A percentile compares a stretch with the other conserved stretches of the same genome.
phyloP scores from a whole-genome alignment of 2,329 filamentous ascomycete species.

The Monosporascus sp. region DNA sequence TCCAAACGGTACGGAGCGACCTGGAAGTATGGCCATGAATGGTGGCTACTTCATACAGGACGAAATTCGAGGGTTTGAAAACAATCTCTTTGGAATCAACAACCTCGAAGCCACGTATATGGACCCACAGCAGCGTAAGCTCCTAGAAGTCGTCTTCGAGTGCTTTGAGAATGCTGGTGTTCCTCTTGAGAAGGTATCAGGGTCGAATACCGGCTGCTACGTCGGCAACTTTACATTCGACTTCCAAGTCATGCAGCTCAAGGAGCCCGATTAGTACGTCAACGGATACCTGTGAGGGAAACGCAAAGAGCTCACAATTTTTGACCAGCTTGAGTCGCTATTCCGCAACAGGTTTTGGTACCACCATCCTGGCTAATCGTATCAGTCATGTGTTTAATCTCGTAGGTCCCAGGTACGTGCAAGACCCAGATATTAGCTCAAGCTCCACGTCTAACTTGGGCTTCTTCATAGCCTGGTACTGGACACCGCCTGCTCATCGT shows the following conservation, averaged over 20 bases:
- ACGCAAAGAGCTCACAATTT: not conserved
- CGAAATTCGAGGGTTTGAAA: not conserved
- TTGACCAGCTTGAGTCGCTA: not conserved
- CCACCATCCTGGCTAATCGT: not conserved
- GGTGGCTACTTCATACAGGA: not conserved
- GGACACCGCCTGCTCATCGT: not conserved
- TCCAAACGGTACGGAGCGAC: not conserved
- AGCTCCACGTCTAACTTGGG: too few relatives aligned
- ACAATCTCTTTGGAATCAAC: not conserved
- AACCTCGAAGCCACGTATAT: not conserved
- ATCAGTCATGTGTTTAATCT: not conserved
- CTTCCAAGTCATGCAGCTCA: not conserved
- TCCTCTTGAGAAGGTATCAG: not conserved
- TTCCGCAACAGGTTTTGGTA: not conserved
- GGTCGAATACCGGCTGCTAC: not conserved
- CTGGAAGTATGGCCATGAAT: not conserved
- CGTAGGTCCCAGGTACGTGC: not conserved
- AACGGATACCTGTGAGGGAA: too few relatives aligned
- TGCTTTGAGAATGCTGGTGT: not conserved
- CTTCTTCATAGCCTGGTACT: not conserved
- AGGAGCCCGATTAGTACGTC: not conserved
- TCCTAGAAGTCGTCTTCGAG: not conserved
- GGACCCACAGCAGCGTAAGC: not conserved
- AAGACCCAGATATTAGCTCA: too few relatives aligned
- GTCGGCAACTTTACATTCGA: not conserved